These are phyloP conservation scores for Pseudogymnoascus sp. DNA, from an alignment of 2,329 filamentous ascomycete species.

Conservation along the genomic window DNA sequence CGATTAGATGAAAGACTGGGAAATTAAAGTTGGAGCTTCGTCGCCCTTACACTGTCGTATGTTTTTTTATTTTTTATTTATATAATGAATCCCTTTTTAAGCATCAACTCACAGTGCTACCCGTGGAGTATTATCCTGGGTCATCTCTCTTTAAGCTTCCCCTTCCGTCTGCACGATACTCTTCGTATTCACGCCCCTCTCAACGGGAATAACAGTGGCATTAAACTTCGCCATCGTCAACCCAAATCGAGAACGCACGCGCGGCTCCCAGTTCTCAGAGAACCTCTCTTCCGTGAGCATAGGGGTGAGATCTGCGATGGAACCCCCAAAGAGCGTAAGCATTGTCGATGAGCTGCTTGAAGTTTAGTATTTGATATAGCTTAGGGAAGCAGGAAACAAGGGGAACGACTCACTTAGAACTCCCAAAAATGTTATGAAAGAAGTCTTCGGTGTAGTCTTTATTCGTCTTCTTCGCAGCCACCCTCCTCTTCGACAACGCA, in stretches of 20 bases:
- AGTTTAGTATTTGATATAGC: slow-evolving; percentile 2
- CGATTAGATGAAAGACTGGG: too few relatives aligned
- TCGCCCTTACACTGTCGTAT: too few relatives aligned
- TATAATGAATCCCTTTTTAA: too few relatives aligned
- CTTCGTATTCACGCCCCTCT: slow-evolving; percentile 31
- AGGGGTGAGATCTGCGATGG: slow-evolving; percentile 33
- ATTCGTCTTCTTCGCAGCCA: slow-evolving; percentile 33
- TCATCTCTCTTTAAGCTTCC: not conserved
- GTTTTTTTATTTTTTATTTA: too few relatives aligned
- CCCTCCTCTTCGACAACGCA: slow-evolving; percentile 27
- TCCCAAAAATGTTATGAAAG: slow-evolving; percentile 38
- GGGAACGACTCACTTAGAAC: slow-evolving; percentile 30
- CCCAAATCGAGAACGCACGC: slow-evolving; percentile 33
- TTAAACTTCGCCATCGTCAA: slow-evolving; percentile 40
- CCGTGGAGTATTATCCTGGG: not conserved
- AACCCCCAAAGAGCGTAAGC: slow-evolving; percentile 37
- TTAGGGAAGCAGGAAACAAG: not conserved
- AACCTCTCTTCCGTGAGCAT: slow-evolving; percentile 38
- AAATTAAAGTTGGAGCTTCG: too few relatives aligned
- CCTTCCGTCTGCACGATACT: not conserved
- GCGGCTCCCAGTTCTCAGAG: slow-evolving; percentile 36
- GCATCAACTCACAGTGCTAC: not conserved
- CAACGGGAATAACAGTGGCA: slow-evolving; percentile 35
- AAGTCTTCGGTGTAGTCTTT: slow-evolving; percentile 31
- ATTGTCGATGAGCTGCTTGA: slow-evolving; percentile 35